Evolutionary conservation across 2,329 filamentous ascomycete genomes (phyloP).

Genomic region (Didymella arachidicola): DNA sequence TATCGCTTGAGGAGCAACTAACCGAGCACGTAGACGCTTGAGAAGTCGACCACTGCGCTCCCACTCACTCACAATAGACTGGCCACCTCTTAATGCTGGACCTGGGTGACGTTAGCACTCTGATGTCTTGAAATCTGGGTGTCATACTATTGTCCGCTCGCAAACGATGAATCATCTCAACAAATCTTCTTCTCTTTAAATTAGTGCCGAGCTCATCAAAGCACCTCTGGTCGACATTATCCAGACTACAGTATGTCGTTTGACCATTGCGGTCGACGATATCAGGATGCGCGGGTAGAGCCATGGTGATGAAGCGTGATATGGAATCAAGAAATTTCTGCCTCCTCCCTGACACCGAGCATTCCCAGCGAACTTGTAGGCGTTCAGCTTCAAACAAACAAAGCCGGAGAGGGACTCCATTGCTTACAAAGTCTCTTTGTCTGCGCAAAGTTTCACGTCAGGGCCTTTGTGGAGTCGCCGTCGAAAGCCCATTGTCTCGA

Average conservation of each 20-base stretch:
- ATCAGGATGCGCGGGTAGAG: not conserved
- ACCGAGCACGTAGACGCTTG: not conserved
- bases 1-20: not conserved
- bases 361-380: not conserved
- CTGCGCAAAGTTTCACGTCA: not conserved
- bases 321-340: not conserved
- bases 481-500: not conserved
- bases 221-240: not conserved
- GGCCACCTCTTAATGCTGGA: not conserved
- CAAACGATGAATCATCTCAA: slow-evolving; percentile 1
- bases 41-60: not conserved
- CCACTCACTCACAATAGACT: not conserved
- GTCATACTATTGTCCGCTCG: not conserved
- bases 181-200: not conserved
- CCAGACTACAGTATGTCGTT: not conserved
- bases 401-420: not conserved
- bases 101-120: not conserved
- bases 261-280: not conserved
- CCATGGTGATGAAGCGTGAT: not conserved
- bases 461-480: not conserved
- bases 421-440: not conserved
- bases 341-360: not conserved
- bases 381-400: not conserved
- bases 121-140: fast-evolving
- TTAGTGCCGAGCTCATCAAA: not conserved